Evolutionary conservation across 169 alveolate genomes (phyloP).

Genomic region (Plasmodium vinckei): DNA sequence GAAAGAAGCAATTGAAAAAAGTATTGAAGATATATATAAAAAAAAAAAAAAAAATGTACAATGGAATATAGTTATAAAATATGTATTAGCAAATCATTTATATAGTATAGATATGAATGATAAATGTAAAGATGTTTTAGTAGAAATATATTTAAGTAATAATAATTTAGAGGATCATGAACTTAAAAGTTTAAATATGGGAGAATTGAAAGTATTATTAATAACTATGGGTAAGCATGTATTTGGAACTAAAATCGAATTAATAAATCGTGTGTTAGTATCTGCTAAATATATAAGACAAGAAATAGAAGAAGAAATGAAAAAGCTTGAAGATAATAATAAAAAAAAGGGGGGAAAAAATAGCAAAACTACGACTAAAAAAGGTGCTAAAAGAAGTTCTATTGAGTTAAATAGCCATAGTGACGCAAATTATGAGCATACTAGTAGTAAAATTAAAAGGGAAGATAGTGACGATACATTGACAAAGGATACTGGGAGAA

Average conservation of each 20-base stretch:
- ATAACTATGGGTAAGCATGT: constrained; percentile 71
- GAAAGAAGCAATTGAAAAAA: constrained; percentile 43
- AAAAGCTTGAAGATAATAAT: not conserved
- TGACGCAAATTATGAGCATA: no score
- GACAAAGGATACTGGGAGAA: no score
- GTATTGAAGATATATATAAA: constrained; percentile 17
- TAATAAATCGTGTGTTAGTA: constrained; percentile 54
- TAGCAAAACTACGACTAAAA: no score
- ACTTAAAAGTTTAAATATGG: constrained; percentile 48
- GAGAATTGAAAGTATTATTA: constrained; percentile 62
- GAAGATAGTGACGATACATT: no score
- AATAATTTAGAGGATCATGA: constrained; percentile 13
- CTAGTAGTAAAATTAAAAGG: no score
- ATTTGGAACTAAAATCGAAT: constrained; percentile 69
- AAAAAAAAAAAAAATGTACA: constrained; percentile 15
- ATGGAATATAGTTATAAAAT: constrained; percentile 35
- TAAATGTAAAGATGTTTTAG: constrained; percentile 36
- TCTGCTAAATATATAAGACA: constrained; percentile 67
- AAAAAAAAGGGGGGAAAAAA: not conserved
- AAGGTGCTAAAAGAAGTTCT: no score
- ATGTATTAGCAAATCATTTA: constrained; percentile 15
- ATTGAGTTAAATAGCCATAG: no score
- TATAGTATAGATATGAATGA: constrained; percentile 59
- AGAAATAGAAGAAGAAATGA: constrained; percentile 8
- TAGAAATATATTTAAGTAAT: constrained; percentile 37